Evolutionary conservation across 2,329 filamentous ascomycete genomes (phyloP), one percentile per base, ranked within the genome.

Genomic region (Cyphellophora attinorum): DNA sequence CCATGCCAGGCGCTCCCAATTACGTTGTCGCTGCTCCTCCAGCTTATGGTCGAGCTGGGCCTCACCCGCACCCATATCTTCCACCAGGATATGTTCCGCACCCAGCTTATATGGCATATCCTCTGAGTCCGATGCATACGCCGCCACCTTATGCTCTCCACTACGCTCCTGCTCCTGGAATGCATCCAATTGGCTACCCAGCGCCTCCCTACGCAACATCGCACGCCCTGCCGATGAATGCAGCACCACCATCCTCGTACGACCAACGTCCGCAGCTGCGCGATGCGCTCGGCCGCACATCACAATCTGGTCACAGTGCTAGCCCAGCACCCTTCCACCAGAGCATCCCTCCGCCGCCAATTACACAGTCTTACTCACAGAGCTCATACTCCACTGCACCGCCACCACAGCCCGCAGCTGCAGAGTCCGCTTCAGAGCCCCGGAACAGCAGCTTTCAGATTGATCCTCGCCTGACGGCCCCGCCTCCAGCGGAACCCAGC

Each of bases 1-100:
- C 75, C 5, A 77, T 79, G 72, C 60, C 65, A 19, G 67, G 66
- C 14, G 72, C 71, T 6, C 66, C 70, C 11, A 48, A 58, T 8
- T 76, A 74, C 52, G 60, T 68, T 5, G 62, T 70, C 17, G 58
- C 67, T 31, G 65, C 68, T 38, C 61, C 59, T 31, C 65, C 72
- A 50, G 72, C 67, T 45, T 77, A 72, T 33, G 66, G 69, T 6
- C 61, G 66, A 45, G 43, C 56, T 47, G 42, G 55, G 12, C 51
- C 55, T 19, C 49, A 57, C 11, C 59, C 59, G 41, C 55, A 59
- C 11, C 58, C 41, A 10, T 65, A 64, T 37, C 45, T 55, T 1
- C 53, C 59, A 5, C 35, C 43, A 10, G 47, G 48, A 11, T 48
- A 45, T 34, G 41, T 47, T 6, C 51, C 56, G 5, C 45, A 47